Evolutionary conservation across 768 basidiomycete species (phyloP).

Genomic region (Rossbeevera mucosa): DNA sequence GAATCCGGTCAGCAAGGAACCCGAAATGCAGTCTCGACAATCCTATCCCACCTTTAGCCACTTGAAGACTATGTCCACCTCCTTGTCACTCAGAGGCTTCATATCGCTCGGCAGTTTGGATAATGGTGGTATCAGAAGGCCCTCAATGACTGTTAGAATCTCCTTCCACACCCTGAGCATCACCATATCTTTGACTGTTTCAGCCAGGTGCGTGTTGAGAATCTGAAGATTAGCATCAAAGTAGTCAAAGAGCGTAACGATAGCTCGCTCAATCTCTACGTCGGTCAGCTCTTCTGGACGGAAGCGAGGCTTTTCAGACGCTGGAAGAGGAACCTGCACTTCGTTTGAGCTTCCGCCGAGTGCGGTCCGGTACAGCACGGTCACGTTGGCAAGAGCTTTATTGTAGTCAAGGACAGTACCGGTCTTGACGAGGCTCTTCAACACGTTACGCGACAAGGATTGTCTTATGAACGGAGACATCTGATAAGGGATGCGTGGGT

Average conservation of each 20-base stretch:
- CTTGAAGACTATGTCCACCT: slow-evolving; percentile 98
- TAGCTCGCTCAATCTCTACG: slow-evolving; percentile 90
- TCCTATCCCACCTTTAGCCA: slow-evolving; percentile 86
- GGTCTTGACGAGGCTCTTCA: slow-evolving; percentile 74
- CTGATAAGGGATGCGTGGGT: slow-evolving; percentile 37
- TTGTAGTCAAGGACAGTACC: slow-evolving; percentile 73
- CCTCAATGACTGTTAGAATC: slow-evolving; percentile 79
- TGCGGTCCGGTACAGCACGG: slow-evolving; percentile 77
- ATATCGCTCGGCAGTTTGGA: slow-evolving; percentile 83
- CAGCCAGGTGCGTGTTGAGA: slow-evolving; percentile 82
- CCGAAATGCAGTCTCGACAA: not conserved
- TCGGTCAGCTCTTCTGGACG: slow-evolving; percentile 83
- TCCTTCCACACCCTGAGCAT: slow-evolving; percentile 97
- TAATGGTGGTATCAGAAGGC: slow-evolving; percentile 84
- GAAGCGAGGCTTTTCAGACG: slow-evolving; percentile 69
- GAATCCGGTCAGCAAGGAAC: not conserved
- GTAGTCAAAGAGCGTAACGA: slow-evolving; percentile 90
- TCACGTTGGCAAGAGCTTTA: slow-evolving; percentile 80
- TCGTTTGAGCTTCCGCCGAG: slow-evolving; percentile 62
- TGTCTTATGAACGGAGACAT: slow-evolving; percentile 93
- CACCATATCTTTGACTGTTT: slow-evolving; percentile 83
- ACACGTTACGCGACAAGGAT: slow-evolving; percentile 68
- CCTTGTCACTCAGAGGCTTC: slow-evolving; percentile 90
- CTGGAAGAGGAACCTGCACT: slow-evolving; percentile 72
- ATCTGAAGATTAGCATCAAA: slow-evolving; percentile 91